A percentile compares a stretch with the other conserved stretches of the same genome.
phyloP scores from a whole-genome alignment of 805 yeast species.

The Yarrowia bubula region DNA sequence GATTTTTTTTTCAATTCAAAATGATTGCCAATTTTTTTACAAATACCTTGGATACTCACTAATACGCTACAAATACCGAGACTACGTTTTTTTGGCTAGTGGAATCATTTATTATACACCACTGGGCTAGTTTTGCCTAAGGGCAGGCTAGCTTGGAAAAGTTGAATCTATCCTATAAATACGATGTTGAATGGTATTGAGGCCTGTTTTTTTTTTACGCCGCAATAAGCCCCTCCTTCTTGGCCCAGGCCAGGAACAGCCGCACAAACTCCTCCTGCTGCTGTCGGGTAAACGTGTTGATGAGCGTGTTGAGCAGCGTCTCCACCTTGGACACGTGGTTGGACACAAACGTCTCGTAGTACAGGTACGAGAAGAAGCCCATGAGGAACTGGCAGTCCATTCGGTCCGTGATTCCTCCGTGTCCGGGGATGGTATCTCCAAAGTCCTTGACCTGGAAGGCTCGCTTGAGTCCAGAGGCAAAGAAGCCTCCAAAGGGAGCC shows the following conservation, averaged over 20 bases:
- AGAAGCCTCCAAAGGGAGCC: slow-evolving; percentile 98
- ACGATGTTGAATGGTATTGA: slow-evolving; percentile 10
- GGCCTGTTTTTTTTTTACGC: neutral
- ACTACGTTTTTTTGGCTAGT: neutral
- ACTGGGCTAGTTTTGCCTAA: neutral
- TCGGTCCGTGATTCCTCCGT: slow-evolving; percentile 97
- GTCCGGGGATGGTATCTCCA: slow-evolving; percentile 98
- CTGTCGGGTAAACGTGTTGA: slow-evolving; percentile 62
- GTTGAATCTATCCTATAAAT: slow-evolving; percentile 27
- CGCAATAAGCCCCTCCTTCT: slow-evolving; percentile 8
- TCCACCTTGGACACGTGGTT: slow-evolving; percentile 60
- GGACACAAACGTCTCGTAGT: slow-evolving; percentile 88
- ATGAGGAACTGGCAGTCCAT: slow-evolving; percentile 96
- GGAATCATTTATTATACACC: slow-evolving; percentile 22
- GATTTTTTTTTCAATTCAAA: neutral
- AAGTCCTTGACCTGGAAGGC: slow-evolving; percentile 95
- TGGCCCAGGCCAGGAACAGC: slow-evolving; percentile 46
- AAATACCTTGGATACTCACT: too few relatives aligned
- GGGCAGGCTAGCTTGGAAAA: neutral
- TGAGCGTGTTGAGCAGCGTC: slow-evolving; percentile 68
- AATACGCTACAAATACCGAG: too few relatives aligned
- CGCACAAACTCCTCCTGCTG: slow-evolving; percentile 64
- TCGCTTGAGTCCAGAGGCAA: slow-evolving; percentile 95
- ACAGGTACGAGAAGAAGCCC: slow-evolving; percentile 93
- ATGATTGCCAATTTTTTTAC: neutral